Conservation (phyloP, 768 basidiomycete genomes). For the Leucogyrophana mollusca region DNA sequence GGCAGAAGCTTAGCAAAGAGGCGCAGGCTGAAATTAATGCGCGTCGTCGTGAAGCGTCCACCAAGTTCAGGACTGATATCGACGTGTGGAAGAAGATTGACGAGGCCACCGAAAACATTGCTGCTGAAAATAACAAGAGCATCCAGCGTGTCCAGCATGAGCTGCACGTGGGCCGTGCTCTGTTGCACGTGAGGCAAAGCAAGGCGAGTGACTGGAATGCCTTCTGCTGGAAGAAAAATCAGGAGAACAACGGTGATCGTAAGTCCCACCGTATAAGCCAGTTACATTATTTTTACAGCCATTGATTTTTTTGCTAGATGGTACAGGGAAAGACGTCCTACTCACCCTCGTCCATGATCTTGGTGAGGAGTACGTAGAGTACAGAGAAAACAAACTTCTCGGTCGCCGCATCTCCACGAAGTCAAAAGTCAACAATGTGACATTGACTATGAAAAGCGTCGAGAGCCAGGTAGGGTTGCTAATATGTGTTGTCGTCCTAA, state of each 20-base stretch:
- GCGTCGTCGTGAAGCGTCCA: not conserved
- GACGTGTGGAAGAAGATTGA: conserved; percentile 8
- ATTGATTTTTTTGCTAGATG: not conserved
- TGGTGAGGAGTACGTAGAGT: not conserved
- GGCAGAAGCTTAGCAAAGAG: conserved; percentile 3
- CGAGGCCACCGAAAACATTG: conserved; percentile 1
- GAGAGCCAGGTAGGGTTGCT: conserved; percentile 1
- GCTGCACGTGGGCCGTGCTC: conserved; percentile 1
- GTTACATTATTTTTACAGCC: not conserved
- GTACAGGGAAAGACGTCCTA: not conserved
- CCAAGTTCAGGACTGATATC: not conserved
- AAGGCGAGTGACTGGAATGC: conserved; percentile 7
- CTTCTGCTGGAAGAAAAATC: conserved; percentile 10
- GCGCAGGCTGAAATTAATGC: not conserved
- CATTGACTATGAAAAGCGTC: conserved; percentile 3
- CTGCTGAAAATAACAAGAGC: conserved; percentile 4
- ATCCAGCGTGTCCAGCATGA: conserved; percentile 4
- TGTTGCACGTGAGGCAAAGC: not conserved
- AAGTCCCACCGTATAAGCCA: not conserved
- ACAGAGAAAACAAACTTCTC: not conserved
- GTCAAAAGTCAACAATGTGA: conserved; percentile 5
- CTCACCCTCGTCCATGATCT: not conserved
- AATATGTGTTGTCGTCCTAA: not conserved
- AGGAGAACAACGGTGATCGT: not conserved
- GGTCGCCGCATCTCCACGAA: not conserved